Conservation (phyloP, 2,329 filamentous ascomycete genomes). For the Cladophialophora exuberans region DNA sequence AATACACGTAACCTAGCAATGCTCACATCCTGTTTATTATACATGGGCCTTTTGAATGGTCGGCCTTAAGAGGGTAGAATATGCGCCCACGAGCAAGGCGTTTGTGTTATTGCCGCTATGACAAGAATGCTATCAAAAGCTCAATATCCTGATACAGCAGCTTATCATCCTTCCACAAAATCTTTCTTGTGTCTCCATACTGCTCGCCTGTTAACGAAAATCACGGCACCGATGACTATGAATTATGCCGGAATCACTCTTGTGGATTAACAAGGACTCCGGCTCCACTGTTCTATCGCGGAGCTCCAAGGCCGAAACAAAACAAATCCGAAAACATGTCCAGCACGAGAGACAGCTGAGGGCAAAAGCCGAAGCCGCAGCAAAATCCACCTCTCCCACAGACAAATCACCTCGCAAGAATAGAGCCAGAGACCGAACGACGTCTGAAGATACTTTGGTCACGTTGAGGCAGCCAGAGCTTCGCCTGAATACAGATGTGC, state of each 20-base stretch:
- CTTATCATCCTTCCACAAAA: not conserved
- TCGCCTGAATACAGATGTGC: constrained; percentile 25
- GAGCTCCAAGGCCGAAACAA: constrained; percentile 31
- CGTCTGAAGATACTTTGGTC: constrained; percentile 1
- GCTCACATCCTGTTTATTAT: not conserved
- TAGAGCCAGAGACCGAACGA: constrained; percentile 3
- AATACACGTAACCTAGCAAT: constrained; percentile 3
- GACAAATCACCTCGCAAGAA: constrained; percentile 4
- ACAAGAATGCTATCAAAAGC: constrained; percentile 1
- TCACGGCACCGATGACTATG: not conserved
- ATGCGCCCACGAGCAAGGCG: not conserved
- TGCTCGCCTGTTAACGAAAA: not conserved
- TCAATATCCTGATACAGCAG: constrained; percentile 13
- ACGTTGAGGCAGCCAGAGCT: constrained; percentile 12
- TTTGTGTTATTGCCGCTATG: not conserved
- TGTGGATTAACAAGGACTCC: constrained; percentile 32
- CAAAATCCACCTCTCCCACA: constrained; percentile 1
- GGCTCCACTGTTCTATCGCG: constrained; percentile 27
- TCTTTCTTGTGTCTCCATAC: not conserved
- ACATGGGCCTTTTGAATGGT: constrained; percentile 2
- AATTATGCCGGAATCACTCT: constrained; percentile 26
- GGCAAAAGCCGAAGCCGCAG: constrained; percentile 19
- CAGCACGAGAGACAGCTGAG: constrained; percentile 29
- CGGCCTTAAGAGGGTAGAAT: constrained; percentile 9
- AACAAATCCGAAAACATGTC: constrained; percentile 31